Conservation (phyloP, 2,329 filamentous ascomycete species). For the Fusarium keratoplasticum region DNA sequence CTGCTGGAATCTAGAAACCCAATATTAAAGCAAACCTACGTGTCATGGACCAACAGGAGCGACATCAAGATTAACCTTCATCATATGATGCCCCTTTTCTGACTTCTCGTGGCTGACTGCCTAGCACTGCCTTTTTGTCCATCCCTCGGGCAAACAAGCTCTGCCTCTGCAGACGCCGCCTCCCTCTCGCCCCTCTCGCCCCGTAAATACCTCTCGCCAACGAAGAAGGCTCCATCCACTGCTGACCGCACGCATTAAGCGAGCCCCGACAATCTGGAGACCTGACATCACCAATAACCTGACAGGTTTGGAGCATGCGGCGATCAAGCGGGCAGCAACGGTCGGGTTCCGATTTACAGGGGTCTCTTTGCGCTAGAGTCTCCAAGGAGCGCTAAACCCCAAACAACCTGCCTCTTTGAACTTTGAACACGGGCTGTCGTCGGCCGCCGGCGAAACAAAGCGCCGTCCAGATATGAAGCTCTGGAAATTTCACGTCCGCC, state of each 20-base stretch:
- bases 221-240: neutral
- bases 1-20: constrained; percentile 17
- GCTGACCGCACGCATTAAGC: constrained; percentile 1
- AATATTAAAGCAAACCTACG: constrained; percentile 2
- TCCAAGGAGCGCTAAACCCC: neutral
- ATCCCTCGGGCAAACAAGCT: neutral
- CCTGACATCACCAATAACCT: constrained; percentile 43
- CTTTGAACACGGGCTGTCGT: neutral
- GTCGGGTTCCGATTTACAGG: constrained; percentile 25
- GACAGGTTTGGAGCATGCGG: constrained; percentile 36
- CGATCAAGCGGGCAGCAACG: constrained; percentile 30
- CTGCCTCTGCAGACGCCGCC: neutral
- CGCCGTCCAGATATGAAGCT: constrained; percentile 29
- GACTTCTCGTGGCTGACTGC: neutral
- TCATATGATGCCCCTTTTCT: neutral
- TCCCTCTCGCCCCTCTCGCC: neutral
- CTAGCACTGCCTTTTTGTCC: constrained; percentile 13
- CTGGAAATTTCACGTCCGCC: constrained; percentile 40
- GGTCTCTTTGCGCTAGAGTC: constrained; percentile 3
- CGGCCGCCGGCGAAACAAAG: constrained; percentile 45
- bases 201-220: neutral
- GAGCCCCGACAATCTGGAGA: constrained; percentile 35
- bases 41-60: constrained; percentile 18
- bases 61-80: constrained; percentile 14
- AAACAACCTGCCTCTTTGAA: neutral